Base-by-base conservation (phyloP, 495 filamentous ascomycete genomes). In the Aspergillus leporis region DNA sequence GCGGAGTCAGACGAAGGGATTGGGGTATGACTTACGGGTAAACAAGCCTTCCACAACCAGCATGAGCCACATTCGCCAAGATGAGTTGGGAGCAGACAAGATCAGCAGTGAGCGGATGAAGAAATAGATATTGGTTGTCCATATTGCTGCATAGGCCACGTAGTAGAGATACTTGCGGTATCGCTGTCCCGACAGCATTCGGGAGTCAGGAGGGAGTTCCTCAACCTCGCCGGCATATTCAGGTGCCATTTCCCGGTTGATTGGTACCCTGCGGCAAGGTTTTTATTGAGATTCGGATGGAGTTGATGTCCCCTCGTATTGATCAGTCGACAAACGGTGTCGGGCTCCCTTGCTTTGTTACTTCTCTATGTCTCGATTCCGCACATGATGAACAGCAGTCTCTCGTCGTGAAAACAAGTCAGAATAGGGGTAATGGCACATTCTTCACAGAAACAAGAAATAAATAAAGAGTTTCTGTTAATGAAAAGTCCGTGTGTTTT, bases 21-120 rank as follows among this genome's bases (percentile, higher is more conserved):
- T 34, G 12, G 14, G 4, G 18, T 16, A 7, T 6, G 6, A 64
- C 70, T 48, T 51, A 73, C 72, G 59, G 46, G 65, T 50, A 40
- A 72, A 72, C 0, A 72, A 53, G 22, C 54, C 56, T 52, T 75
- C 72, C 32, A 72, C 59, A 4, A 52, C 31, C 13, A 73, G n/a
- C 61, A 73, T 70, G 16, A 47, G 21, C 72, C 69, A 75, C 47
- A 66, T 68, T 46, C 64, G 65, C 70, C 70, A 75, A 50, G 64
- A 66, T 47, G 46, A 58, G 16, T 55, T 32, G 0, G 58, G 38
- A 1, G 40, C 32, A 7, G 49, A 55, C 16, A 64, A 21, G 16
- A 68, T 9, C 30, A 65, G 46, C 2, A 62, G 51, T 14, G 68
- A 30, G 7, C 72, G 69, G 18, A 62, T 31, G 3, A 36, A 18